phyloP scores from a whole-genome alignment of 805 yeast genomes.

The Starmerella khaoyaiensis region DNA sequence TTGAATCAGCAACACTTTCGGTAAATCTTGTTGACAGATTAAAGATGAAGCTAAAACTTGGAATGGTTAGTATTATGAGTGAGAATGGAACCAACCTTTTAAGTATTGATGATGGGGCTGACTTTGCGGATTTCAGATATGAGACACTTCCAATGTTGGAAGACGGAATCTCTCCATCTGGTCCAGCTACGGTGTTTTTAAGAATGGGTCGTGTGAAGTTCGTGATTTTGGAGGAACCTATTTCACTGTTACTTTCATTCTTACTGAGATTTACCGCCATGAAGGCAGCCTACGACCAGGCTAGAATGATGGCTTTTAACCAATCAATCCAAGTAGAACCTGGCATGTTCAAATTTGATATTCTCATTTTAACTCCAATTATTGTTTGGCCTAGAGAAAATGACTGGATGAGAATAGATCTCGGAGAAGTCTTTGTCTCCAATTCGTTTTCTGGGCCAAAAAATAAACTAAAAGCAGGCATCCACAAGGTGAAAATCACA shows the following conservation, averaged over 20 bases:
- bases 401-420: slow-evolving; percentile 54
- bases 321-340: slow-evolving; percentile 58
- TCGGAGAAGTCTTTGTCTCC: slow-evolving; percentile 68
- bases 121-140: slow-evolving; percentile 68
- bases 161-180: slow-evolving; percentile 29
- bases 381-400: slow-evolving; percentile 54
- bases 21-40: slow-evolving; percentile 56
- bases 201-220: slow-evolving; percentile 64
- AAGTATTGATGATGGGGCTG: slow-evolving; percentile 71
- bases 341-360: slow-evolving; percentile 52
- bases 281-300: slow-evolving; percentile 81
- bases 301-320: slow-evolving; percentile 76
- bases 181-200: slow-evolving; percentile 43
- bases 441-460: slow-evolving; percentile 38
- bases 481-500: slow-evolving; percentile 55
- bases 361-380: slow-evolving; percentile 68
- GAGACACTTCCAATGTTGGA: slow-evolving; percentile 48
- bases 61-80: slow-evolving; percentile 53
- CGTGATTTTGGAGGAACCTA: slow-evolving; percentile 45
- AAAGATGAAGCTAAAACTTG: slow-evolving; percentile 62
- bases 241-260: slow-evolving; percentile 52
- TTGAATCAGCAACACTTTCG: slow-evolving; percentile 58
- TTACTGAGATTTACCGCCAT: slow-evolving; percentile 64
- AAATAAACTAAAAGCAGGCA: slow-evolving; percentile 53
- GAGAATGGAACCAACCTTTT: slow-evolving; percentile 40